Evolutionary conservation across 2,329 filamentous ascomycete species (phyloP), one percentile per base, ranked within the genome.

Genomic region (Ophiocordyceps australis): DNA sequence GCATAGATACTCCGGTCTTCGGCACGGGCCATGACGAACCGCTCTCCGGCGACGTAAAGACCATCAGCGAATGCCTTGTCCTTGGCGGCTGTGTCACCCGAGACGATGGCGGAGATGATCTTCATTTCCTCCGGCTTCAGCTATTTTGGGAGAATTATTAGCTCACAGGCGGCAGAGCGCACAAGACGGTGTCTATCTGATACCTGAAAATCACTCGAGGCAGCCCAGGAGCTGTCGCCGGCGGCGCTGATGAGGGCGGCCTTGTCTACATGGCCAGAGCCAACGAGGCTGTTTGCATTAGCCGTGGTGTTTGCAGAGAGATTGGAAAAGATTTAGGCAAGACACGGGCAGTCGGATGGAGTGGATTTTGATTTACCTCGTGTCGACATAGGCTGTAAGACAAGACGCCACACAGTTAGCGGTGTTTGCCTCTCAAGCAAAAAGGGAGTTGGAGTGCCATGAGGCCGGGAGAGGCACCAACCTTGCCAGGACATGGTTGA

Each of bases 1-100:
- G 72, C 80, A 54, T 92, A 92, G 41, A 92, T 54, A 56, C 71
- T 76, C 48, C 76, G 65, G 17, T 78, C 82, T 33, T 85, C 79
- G 27, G 74, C 69, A 46, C 68, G 73, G 48, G 80, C 64, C 45
- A 75, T 62, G 47, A 94, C 66, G 51, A 75, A 94, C 54, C 80
- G 78, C 46, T 75, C 70, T 36, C 77, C 78, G 25, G 54, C 72
- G 40, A 94, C 53, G 55, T 80, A 66, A 44, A 94, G 49, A 35
- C 86, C 86, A 14, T 74, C 72, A 27, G 59, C 55, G 40, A 74
- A 74, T 33, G 80, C 69, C 44, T 72, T 65, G 55, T 76, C 71
- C 38, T 65, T 59, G 34, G 63, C 62, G 24, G 50, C 53, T 8
- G 31, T 31, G 28, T 53, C 45, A 20, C 49, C 50, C 38, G 41